Evolutionary conservation across 2,329 filamentous ascomycete genomes (phyloP), one percentile per base, ranked within the genome.

Genomic region (Periconia sp.): DNA sequence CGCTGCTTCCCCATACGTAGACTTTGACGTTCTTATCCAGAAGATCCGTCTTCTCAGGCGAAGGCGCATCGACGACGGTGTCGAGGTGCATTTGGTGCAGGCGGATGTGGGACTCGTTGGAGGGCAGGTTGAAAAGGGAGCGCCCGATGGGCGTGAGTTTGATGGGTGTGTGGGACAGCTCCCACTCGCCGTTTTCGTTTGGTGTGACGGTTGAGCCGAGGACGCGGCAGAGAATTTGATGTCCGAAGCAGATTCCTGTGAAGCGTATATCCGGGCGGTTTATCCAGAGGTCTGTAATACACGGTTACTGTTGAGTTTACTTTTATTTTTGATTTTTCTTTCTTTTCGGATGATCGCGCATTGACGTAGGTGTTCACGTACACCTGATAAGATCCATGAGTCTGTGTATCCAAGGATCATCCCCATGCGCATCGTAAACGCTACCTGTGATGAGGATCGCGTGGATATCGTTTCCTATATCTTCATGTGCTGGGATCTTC

Each of bases 181-280:
- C 77, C 78, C 78, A 80, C 31, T 82, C 75, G 8, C 68, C 69
- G 20, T 71, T 66, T 8, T 71, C 63, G 17, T 73, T 64, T 2
- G 71, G 65, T 27, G 72, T 64, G 15, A 80, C 71, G 14, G 59
- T 64, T 5, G 74, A 69, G 7, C 77, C 77, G 1, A 80, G 72
- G 2, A 73, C 68, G 18, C 77, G 75, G 27, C 71, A 75, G 13
- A 81, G 71, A 17, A 80, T 66, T 58, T 80, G 78, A 48, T 81
- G 78, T 15, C 78, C 78, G 53, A 80, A 81, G 54, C 77, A 81
- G 37, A 80, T 76, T 17, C 78, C 78, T 10, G 74, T 69, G 57
- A 79, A 78, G 33, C 78, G 77, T 45, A 84, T 80, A 18, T 81
- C 76, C 1, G 81, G 81, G 1, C 80, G 74, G 6, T 73, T 66